Conservation (phyloP, 2,329 filamentous ascomycete genomes). For the Colletotrichum sp. region DNA sequence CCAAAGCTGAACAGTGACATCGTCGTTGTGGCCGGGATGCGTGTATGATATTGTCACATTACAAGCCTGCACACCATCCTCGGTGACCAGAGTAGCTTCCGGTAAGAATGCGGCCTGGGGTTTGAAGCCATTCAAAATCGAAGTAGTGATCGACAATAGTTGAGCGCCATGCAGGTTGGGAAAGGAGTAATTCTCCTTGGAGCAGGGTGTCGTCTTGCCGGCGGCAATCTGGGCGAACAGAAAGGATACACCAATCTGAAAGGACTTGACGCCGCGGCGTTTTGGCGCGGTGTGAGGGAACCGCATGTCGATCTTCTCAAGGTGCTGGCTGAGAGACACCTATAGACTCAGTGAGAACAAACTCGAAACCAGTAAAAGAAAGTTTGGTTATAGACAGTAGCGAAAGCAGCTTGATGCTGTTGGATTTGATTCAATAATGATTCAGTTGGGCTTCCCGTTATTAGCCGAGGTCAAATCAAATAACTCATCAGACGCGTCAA, state of each 20-base stretch:
- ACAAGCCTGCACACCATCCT: constrained; percentile 19
- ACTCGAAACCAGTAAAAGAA: neutral
- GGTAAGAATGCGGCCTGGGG: neutral
- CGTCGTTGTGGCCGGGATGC: constrained; percentile 26
- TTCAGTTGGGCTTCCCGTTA: neutral
- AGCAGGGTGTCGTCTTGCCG: neutral
- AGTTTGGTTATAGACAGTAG: neutral
- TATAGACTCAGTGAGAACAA: neutral
- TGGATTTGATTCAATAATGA: neutral
- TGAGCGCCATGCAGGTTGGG: neutral
- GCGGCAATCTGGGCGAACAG: neutral
- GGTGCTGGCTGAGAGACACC: neutral
- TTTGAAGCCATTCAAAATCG: neutral
- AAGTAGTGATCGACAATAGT: neutral
- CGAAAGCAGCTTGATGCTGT: neutral
- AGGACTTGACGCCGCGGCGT: neutral
- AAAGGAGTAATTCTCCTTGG: neutral
- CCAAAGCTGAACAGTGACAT: constrained; percentile 27
- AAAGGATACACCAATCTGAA: neutral
- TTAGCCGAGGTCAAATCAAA: neutral
- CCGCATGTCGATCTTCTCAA: neutral
- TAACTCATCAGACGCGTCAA: neutral
- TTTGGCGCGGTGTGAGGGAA: neutral
- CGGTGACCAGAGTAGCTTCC: neutral
- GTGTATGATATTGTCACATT: constrained; percentile 31